Base-by-base conservation (phyloP, 1,284 basidiomycete genomes). In the Cutaneotrichosporon dermatis region DNA sequence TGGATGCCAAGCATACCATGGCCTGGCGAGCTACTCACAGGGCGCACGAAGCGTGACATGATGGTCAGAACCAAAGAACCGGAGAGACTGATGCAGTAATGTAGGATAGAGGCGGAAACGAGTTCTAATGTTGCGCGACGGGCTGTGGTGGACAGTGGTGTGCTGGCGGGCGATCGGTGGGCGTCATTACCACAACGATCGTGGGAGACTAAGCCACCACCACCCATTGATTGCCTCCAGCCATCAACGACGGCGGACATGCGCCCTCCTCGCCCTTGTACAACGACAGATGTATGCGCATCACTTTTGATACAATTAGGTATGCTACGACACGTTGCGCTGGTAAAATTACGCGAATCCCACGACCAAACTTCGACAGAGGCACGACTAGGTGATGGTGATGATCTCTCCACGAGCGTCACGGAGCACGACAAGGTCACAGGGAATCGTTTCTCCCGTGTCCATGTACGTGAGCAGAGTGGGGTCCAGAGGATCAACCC, bases 391-490 rank as follows among this genome's bases (percentile, higher is more conserved):
- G 12, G 91, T 92, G 45, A 94, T 88, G 36, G 86, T 91, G 43
- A 94, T 88, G 64, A 93, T 87, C 63, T 92, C 88, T 0, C 91
- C 91, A 74, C 84, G 85, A 11, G 89, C 72, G 54, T 78, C 76
- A 54, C 76, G 90, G 63, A 96, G 81, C 57, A 96, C 89, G 34
- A 96, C 92, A 6, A 95, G 78, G 73, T 96, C 92, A 73, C 90
- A 93, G 65, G 90, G 88, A 55, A 96, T 85, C 70, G 86, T 88
- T 80, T 99, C 95, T n/a, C 91, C 91, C 1, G 88, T 92, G 77
- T 98, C 95, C 80, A 93, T 85, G 73, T 95, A 98, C 2, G 91
- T 85, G 35, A 99, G 87, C 48, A 73, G 67, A 11, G 95, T 98
- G 57, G 88, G 88, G 76, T 99, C 95, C 42, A 88, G 80, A 0